phyloP scores from a whole-genome alignment of 352 stramenopile genomes.

The Phytopythium oedochilum region DNA sequence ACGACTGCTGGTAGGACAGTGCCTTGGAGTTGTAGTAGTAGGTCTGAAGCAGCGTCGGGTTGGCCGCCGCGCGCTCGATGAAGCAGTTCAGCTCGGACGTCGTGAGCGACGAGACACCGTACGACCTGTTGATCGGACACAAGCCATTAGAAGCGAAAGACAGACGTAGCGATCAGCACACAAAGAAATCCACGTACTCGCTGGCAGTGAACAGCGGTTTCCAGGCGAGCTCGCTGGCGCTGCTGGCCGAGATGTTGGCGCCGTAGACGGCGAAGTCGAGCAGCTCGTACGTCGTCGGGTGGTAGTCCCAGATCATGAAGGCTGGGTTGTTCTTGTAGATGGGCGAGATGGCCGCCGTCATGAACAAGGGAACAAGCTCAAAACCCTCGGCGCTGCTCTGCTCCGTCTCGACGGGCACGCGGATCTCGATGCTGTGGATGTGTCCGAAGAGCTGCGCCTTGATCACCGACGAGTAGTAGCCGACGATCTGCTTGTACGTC shows the following conservation, averaged over 20 bases:
- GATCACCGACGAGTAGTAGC: conserved; percentile 46
- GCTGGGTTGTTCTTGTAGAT: conserved; percentile 89
- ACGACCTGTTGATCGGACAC: conserved; percentile 13
- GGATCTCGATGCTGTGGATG: conserved; percentile 90
- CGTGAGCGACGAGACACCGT: conserved; percentile 39
- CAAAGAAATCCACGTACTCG: conserved; percentile 2
- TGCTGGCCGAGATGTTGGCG: conserved; percentile 40
- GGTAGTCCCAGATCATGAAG: conserved; percentile 77
- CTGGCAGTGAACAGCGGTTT: conserved; percentile 40
- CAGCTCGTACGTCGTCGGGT: conserved; percentile 55
- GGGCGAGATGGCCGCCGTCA: conserved; percentile 78
- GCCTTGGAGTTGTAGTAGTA: conserved; percentile 85
- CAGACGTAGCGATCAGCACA: not conserved
- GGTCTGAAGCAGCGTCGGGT: conserved; percentile 37
- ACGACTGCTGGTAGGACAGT: conserved; percentile 36
- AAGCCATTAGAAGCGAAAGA: not conserved
- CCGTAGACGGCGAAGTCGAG: conserved; percentile 67
- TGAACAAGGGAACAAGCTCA: conserved; percentile 66
- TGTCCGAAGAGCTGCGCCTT: conserved; percentile 90
- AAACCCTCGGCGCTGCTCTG: conserved; percentile 10
- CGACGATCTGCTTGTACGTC: conserved; percentile 70
- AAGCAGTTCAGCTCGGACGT: conserved; percentile 36
- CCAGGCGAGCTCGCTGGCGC: conserved; percentile 30
- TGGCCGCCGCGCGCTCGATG: conserved; percentile 29
- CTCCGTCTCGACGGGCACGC: conserved; percentile 29